Base-by-base conservation (phyloP, 2,329 filamentous ascomycete genomes). In the Colletotrichum tanaceti region DNA sequence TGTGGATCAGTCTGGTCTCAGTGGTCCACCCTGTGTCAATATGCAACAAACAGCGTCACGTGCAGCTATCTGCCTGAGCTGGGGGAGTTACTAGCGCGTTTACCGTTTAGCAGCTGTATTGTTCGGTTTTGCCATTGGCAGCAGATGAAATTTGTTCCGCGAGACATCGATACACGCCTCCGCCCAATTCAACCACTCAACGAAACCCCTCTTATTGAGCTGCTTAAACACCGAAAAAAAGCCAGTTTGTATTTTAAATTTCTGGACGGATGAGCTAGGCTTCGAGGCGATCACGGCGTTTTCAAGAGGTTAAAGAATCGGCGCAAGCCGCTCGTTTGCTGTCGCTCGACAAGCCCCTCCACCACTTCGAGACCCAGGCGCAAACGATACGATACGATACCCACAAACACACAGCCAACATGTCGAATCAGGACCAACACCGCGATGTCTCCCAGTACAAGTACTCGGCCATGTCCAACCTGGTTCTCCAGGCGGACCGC, bases 381-480 rank as follows among this genome's bases (percentile, higher is more conserved):
- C 57, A 28, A 65, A 47, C 62, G 62, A 65, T 35, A 65, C 50
- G 16, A 69, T 14, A 69, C 57, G 41, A 68, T 59, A 63, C 60
- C 65, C 62, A 32, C 41, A 46, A 62, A 53, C 50, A 32, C 71
- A 72, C 74, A 76, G 77, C 73, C 79, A 86, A 79, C 67, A 94
- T 95, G 93, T 87, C 91, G 80, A 92, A 90, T 79, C 85, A 88
- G 80, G 92, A 90, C 80, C 86, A 89, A 80, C 85, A 90, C 77
- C 89, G 88, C 81, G 89, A 96, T 91, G 92, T 97, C 77, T 94
- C 93, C 81, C 94, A 97, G 83, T 98, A 97, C 88, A 98, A 98
- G 83, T 97, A 98, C 89, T 94, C 94, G 90, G 94, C 93, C 81
- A 98, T 99, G 96, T 99, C 96, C 84, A 99, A 99, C 90, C 91